phyloP scores from a whole-genome alignment of 148 eudicot genomes.

The Rhododendron simsii region DNA sequence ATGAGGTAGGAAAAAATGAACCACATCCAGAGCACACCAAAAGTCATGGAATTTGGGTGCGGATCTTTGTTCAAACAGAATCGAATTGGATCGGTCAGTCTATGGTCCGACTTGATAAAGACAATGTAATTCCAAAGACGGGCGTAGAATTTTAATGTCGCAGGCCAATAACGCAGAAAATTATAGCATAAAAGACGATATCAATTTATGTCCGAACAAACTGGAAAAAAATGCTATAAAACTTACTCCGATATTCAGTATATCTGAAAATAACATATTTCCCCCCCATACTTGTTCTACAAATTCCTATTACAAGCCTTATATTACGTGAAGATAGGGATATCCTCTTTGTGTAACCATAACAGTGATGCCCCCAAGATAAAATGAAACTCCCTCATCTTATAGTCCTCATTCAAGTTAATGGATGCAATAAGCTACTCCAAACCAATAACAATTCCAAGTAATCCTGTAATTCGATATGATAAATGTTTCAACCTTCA shows the following conservation, averaged over 20 bases:
- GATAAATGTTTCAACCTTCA: slow-evolving; percentile 20
- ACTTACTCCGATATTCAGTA: not conserved
- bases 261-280: not conserved
- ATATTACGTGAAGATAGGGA: not conserved
- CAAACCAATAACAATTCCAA: not conserved
- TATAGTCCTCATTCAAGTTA: too few relatives aligned
- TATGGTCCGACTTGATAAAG: not conserved
- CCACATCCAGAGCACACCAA: not conserved
- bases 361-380: not conserved
- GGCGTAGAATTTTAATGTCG: too few relatives aligned
- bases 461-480: not conserved
- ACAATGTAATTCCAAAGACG: too few relatives aligned
- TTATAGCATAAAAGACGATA: too few relatives aligned
- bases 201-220: not conserved
- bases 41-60: not conserved
- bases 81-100: not conserved
- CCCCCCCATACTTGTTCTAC: not conserved
- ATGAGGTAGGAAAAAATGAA: not conserved
- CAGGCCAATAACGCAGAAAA: too few relatives aligned
- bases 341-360: not conserved
- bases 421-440: not conserved
- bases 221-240: not conserved
- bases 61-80: not conserved
- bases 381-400: not conserved
- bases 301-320: not conserved